These are phyloP conservation scores for Xylaria sp. DNA, from an alignment of 2,329 filamentous ascomycete genomes.

Conservation along the genomic window DNA sequence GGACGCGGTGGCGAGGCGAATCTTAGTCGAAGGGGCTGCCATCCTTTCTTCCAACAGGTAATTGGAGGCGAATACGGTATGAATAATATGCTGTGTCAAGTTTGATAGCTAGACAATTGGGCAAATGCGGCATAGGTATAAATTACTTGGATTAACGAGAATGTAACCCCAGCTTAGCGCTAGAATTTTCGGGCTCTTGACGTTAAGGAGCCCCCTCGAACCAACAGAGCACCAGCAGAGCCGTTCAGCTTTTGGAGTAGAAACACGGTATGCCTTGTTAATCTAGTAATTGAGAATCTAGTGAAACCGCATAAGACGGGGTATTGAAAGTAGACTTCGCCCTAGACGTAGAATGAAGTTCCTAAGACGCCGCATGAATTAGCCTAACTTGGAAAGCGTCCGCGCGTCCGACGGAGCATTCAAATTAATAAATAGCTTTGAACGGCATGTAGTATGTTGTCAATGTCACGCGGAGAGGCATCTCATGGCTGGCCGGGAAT, in stretches of 20 bases:
- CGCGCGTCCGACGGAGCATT: not conserved
- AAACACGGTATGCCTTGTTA: not conserved
- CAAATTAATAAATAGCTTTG: not conserved
- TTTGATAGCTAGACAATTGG: not conserved
- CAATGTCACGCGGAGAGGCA: not conserved
- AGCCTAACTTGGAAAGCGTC: not conserved
- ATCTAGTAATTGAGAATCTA: not conserved
- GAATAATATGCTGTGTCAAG: not conserved
- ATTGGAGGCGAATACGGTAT: not conserved
- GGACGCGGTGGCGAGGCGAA: constrained; percentile 67
- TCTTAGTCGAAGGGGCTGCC: constrained; percentile 41
- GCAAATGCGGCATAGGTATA: not conserved
- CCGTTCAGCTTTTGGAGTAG: not conserved
- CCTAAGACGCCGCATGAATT: not conserved
- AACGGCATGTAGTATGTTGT: not conserved
- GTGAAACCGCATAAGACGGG: not conserved
- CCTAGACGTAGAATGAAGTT: not conserved
- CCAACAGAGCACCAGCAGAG: not conserved
- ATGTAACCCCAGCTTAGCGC: not conserved
- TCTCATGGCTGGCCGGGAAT: constrained; percentile 7
- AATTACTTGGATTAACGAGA: not conserved
- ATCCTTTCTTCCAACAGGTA: constrained; percentile 8
- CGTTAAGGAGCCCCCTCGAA: too few relatives aligned
- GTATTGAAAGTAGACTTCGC: not conserved
- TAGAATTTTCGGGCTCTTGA: not conserved